Evolutionary conservation across 371 early-diverging fungal species (phyloP).

Genomic region (Capillidium heterosporum): DNA sequence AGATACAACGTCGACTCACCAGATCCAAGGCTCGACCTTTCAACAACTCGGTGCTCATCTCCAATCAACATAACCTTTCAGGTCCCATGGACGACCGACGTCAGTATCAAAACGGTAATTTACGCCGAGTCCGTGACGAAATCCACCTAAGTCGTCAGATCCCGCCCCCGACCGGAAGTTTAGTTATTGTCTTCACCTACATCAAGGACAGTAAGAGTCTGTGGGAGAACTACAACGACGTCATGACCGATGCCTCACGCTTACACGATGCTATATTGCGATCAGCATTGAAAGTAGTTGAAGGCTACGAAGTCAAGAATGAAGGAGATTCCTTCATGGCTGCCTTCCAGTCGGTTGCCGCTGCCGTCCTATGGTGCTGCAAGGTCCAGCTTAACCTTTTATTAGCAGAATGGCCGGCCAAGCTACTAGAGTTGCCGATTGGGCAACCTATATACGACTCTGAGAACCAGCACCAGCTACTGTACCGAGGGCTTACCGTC

Average conservation of each 20-base stretch:
- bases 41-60: not conserved
- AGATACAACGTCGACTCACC: not conserved
- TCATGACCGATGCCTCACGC: constrained; percentile 78
- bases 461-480: constrained; percentile 19
- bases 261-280: constrained; percentile 77
- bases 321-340: constrained; percentile 97
- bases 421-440: constrained; percentile 60
- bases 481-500: constrained; percentile 78
- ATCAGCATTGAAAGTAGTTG: constrained; percentile 52
- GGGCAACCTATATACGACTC: constrained; percentile 54
- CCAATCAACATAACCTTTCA: no score
- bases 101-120: not conserved
- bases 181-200: constrained; percentile 86
- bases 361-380: constrained; percentile 84
- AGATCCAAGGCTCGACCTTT: not conserved
- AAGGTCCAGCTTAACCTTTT: constrained; percentile 71
- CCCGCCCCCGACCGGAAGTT: constrained; percentile 57
- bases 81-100: not conserved
- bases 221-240: constrained; percentile 80
- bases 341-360: constrained; percentile 65
- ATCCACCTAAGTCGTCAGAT: constrained; percentile 12
- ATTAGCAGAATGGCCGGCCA: constrained; percentile 80
- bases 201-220: constrained; percentile 82
- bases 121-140: not conserved
- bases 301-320: constrained; percentile 94